Conservation (phyloP, 1,284 basidiomycete species). For the Puccinia horiana region DNA sequence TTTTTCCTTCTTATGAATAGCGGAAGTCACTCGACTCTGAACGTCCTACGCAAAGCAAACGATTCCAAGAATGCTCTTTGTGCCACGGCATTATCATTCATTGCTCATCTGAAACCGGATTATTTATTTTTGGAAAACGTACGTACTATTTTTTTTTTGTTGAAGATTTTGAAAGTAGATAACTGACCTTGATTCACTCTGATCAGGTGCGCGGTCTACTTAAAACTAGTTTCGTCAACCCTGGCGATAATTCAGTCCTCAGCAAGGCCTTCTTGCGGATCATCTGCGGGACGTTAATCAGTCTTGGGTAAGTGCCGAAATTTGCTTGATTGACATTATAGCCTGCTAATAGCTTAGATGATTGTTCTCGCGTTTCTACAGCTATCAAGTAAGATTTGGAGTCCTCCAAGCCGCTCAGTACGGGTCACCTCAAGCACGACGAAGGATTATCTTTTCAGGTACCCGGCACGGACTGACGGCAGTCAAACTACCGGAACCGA, state of each 20-base stretch:
- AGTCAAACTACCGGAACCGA: conserved; percentile 19
- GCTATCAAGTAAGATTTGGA: conserved; percentile 42
- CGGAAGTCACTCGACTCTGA: conserved; percentile 39
- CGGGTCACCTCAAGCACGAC: conserved; percentile 35
- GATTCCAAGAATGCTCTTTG: conserved; percentile 42
- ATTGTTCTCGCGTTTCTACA: neutral
- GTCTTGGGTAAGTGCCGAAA: conserved; percentile 9
- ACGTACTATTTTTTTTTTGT: neutral
- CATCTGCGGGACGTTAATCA: conserved; percentile 31
- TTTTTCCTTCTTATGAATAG: neutral
- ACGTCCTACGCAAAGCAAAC: conserved; percentile 27
- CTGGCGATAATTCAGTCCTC: neutral
- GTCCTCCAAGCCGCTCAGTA: conserved; percentile 40
- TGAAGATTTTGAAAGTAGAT: neutral
- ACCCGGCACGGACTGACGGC: neutral
- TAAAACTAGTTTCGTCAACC: conserved; percentile 30
- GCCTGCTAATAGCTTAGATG: neutral
- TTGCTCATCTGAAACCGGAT: conserved; percentile 21
- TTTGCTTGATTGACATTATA: no score
- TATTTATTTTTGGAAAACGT: conserved; percentile 47
- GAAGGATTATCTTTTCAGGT: conserved; percentile 30
- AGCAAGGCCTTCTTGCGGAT: conserved; percentile 28
- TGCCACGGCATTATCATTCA: conserved; percentile 35
- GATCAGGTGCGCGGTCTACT: conserved; percentile 31
- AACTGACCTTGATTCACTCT: neutral